These are phyloP conservation scores for Eucalyptus regnans DNA, from an alignment of 345 rosid genomes.

Conservation along the genomic window DNA sequence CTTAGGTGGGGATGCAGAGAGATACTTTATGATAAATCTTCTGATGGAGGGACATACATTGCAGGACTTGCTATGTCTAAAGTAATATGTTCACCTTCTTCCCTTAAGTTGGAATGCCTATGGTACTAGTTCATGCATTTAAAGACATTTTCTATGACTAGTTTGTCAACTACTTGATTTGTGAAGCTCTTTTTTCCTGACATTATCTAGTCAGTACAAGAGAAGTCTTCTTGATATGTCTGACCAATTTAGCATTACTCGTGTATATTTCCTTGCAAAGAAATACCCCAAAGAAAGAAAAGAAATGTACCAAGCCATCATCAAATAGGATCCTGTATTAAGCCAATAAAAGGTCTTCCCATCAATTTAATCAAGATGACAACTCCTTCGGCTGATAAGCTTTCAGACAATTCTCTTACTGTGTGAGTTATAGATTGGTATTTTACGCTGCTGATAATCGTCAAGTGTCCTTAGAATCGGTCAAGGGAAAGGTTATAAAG, in stretches of 20 bases:
- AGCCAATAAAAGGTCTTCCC: background rate
- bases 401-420: background rate
- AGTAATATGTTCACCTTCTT: constrained; percentile 21
- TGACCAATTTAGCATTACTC: background rate
- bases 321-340: background rate
- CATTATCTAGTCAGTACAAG: background rate
- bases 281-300: background rate
- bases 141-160: background rate
- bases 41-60: constrained; percentile 56
- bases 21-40: constrained; percentile 55
- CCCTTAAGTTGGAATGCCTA: background rate
- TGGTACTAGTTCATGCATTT: background rate
- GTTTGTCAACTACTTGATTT: background rate
- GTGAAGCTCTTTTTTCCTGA: background rate
- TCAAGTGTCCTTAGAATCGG: background rate
- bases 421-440: background rate
- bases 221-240: background rate
- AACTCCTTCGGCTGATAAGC: background rate
- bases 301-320: background rate
- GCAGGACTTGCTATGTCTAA: constrained; percentile 82
- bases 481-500: background rate
- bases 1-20: constrained; percentile 98
- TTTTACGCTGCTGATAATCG: background rate
- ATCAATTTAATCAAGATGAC: background rate
- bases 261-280: background rate